Evolutionary conservation across 495 filamentous ascomycete genomes (phyloP).

Genomic region (Jackrogersella minutella): DNA sequence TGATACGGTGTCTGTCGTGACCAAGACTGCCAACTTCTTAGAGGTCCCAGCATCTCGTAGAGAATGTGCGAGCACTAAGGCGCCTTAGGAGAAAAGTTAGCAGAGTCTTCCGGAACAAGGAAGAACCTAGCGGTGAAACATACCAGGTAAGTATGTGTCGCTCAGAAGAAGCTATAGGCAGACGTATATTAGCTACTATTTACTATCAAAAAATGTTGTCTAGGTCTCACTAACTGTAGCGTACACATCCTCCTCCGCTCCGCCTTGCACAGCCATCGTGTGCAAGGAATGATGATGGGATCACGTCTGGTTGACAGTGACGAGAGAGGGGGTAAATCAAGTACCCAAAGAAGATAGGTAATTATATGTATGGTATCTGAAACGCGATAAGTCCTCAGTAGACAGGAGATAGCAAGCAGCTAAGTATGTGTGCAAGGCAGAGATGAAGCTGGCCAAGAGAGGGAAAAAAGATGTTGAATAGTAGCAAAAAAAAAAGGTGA

Average conservation of each 20-base stretch:
- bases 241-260: constrained; percentile 61
- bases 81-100: constrained; percentile 66
- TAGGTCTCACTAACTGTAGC: constrained; percentile 57
- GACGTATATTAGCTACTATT: constrained; percentile 41
- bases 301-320: constrained; percentile 17
- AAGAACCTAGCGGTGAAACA: constrained; percentile 39
- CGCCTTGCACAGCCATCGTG: constrained; percentile 50
- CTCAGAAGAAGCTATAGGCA: constrained; percentile 79
- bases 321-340: constrained; percentile 27
- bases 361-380: background rate
- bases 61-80: constrained; percentile 92
- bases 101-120: constrained; percentile 28
- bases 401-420: background rate
- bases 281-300: constrained; percentile 25
- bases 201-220: constrained; percentile 2
- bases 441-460: background rate
- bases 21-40: constrained; percentile 84
- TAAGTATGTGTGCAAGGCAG: no score
- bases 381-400: background rate
- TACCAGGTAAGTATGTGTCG: constrained; percentile 91
- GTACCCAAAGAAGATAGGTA: background rate
- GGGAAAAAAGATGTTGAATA: constrained; percentile 5
- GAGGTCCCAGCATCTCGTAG: constrained; percentile 88
- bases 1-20: constrained; percentile 78
- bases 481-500: no score